These are phyloP conservation scores for Curvularia spicifera DNA, from an alignment of 2,329 filamentous ascomycete species.

Conservation along the genomic window DNA sequence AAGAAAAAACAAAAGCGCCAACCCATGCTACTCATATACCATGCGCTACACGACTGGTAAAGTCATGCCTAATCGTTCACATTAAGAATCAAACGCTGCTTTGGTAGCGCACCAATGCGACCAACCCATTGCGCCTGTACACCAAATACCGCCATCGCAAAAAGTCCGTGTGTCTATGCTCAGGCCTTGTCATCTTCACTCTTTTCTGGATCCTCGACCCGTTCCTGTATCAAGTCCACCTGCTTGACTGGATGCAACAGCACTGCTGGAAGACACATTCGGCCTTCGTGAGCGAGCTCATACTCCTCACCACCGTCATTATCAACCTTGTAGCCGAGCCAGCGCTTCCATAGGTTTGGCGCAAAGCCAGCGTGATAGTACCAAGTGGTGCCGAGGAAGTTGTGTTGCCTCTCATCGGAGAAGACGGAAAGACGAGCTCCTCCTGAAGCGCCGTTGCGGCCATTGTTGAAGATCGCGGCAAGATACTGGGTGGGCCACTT, in stretches of 20 bases:
- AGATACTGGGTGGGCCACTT: constrained; percentile 62
- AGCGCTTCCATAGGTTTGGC: constrained; percentile 62
- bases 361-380: constrained; percentile 61
- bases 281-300: constrained; percentile 54
- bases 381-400: constrained; percentile 61
- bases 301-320: constrained; percentile 55
- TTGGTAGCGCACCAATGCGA: neutral
- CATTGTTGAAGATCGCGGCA: constrained; percentile 63
- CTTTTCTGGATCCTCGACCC: constrained; percentile 3
- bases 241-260: constrained; percentile 60
- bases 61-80: constrained; percentile 7
- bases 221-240: constrained; percentile 56
- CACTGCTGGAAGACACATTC: constrained; percentile 58
- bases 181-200: neutral
- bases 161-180: neutral
- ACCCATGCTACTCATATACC: constrained; percentile 1
- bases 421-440: constrained; percentile 58
- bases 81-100: constrained; percentile 9
- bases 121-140: constrained; percentile 6
- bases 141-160: neutral
- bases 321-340: constrained; percentile 62
- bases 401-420: constrained; percentile 59
- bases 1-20: neutral
- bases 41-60: neutral
- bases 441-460: constrained; percentile 58